Base-by-base conservation (phyloP, 2,329 filamentous ascomycete genomes). In the Colletotrichum phormii region DNA sequence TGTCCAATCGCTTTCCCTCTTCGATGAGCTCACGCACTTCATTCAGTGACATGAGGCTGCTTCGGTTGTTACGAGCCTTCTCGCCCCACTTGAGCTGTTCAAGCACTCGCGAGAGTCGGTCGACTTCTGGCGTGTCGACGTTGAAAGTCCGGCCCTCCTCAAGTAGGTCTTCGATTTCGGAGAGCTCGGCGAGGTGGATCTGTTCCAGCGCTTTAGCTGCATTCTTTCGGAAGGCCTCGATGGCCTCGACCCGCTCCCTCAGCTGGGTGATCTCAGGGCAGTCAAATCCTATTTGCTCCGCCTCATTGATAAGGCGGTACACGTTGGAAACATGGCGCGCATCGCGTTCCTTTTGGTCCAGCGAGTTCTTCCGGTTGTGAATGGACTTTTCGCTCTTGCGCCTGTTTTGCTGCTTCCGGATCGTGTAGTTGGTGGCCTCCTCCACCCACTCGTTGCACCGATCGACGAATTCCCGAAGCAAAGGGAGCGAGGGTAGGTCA, bases 381-480 rank as follows among this genome's bases (percentile, higher is more conserved):
- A 93, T 97, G 57, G 90, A 90, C 80, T 95, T 97, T 79, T 98
- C 96, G 82, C 93, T 97, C 84, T 98, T 98, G 74, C 96, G 94
- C 75, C 97, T 93, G 80, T 97, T 97, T 83, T 98, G 96, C 85
- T 98, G 96, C 85, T 99, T 99, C 77, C 97, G 94, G 72, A 97
- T 95, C 79, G 95, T 98, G 86, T 97, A 99, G 80, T 94, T 95
- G 79, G 94, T 97, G 76, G 97, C 97, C 84, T 98, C 96, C 79
- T 98, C 97, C 75, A 98, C 95, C 94, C 97, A 98, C 80, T 97
- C 95, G 82, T 98, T 97, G 86, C 97, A 98, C 79, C 94, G 93
- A 77, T 98, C 95, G 81, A 99, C 97, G 84, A 97, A 99, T 76
- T 92, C 90, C 83, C 92, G 93, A 77, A 99, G 88, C 77, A 94